Conservation (phyloP, 257 asterid species). For the Gentiana straminea region DNA sequence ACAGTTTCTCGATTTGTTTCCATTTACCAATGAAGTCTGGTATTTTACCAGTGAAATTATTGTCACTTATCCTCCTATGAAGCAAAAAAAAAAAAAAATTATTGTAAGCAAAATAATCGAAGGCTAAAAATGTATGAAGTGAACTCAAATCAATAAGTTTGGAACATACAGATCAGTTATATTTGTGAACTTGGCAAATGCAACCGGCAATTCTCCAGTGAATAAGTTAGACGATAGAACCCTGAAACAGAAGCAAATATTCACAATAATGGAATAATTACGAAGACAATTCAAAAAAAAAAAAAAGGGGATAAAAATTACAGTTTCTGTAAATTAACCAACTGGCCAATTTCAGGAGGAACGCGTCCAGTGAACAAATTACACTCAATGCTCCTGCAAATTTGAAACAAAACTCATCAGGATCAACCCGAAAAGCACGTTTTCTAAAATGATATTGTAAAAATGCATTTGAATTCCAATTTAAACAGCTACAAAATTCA, state of each 20-base stretch:
- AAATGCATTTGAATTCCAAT: too few species aligned
- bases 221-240: constrained; percentile 66
- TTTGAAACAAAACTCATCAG: constrained; percentile 2
- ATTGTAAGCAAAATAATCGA: neutral
- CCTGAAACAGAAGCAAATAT: constrained; percentile 23
- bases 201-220: constrained; percentile 51
- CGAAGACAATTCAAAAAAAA: neutral
- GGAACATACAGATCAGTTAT: constrained; percentile 63
- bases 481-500: too few species aligned
- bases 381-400: constrained; percentile 81
- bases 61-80: constrained; percentile 77
- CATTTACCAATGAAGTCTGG: constrained; percentile 78
- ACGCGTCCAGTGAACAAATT: constrained; percentile 60
- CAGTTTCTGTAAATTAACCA: constrained; percentile 68
- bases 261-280: constrained; percentile 8
- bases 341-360: constrained; percentile 55
- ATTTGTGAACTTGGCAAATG: constrained; percentile 49
- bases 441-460: neutral
- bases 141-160: too few species aligned
- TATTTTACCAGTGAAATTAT: constrained; percentile 77
- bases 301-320: constrained; percentile 19
- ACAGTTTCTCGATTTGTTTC: constrained; percentile 74
- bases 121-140: too few species aligned
- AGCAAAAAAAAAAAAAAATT: neutral
- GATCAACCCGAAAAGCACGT: constrained; percentile 9